These are phyloP conservation scores for Cryptomeria japonica DNA, from an alignment of 75 land plant genomes.

Conservation along the genomic window DNA sequence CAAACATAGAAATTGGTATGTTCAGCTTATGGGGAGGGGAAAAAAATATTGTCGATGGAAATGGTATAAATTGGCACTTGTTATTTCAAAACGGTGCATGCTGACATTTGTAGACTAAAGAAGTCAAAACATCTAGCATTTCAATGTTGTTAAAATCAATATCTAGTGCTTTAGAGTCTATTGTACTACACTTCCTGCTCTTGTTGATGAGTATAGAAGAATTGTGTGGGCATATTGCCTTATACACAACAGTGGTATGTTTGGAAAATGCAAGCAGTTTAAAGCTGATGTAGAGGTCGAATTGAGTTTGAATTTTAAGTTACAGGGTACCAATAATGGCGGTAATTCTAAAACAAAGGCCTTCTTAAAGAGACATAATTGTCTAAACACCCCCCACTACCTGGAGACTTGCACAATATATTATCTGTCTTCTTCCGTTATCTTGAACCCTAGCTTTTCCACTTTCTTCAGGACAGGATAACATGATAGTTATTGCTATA, in stretches of 20 bases:
- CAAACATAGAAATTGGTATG: too few species aligned
- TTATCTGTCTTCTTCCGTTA: neutral
- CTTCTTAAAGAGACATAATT: neutral
- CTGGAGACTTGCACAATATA: neutral
- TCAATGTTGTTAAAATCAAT: neutral
- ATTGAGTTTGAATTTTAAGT: neutral
- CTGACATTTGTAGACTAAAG: neutral
- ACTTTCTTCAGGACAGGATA: neutral
- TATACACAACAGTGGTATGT: neutral
- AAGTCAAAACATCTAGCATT: neutral
- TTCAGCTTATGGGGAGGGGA: too few species aligned
- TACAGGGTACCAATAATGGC: neutral
- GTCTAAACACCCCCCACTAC: neutral
- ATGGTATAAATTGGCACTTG: too few species aligned
- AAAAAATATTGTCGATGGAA: too few species aligned
- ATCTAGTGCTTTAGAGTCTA: neutral
- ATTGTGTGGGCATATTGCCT: neutral
- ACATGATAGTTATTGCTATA: neutral
- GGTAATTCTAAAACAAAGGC: neutral
- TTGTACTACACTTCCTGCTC: neutral
- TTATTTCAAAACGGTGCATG: neutral
- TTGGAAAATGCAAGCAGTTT: neutral
- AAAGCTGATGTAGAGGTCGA: neutral
- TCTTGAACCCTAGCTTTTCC: neutral
- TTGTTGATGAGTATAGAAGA: neutral